Conservation (phyloP, 78 protist genomes). For the Pigoraptor vietnamica region DNA sequence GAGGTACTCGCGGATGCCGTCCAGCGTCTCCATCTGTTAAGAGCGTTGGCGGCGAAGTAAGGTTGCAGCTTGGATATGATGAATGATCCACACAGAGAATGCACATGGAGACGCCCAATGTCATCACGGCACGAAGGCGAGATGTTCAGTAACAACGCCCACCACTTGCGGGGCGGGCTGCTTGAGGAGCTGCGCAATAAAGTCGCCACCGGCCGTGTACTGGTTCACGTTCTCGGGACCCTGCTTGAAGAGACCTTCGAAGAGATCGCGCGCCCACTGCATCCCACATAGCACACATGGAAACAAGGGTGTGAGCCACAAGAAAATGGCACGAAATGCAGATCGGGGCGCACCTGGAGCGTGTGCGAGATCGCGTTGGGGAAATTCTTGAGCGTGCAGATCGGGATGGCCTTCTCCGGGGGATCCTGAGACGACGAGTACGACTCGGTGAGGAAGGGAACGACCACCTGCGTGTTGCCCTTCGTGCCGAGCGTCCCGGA, state of each 20-base stretch:
- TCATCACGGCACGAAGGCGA: not conserved
- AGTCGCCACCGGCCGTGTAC: constrained; percentile 60
- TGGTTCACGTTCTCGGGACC: constrained; percentile 63
- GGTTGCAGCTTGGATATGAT: not conserved
- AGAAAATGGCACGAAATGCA: not conserved
- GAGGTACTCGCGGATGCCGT: constrained; percentile 21
- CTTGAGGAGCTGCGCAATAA: constrained; percentile 21
- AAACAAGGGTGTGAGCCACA: not conserved
- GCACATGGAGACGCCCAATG: not conserved
- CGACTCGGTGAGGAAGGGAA: constrained; percentile 94
- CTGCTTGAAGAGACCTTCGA: constrained; percentile 72
- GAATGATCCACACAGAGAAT: not conserved
- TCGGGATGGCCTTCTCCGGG: constrained; percentile 91
- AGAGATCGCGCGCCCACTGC: constrained; percentile 92
- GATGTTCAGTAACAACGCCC: not conserved
- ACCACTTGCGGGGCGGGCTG: constrained; percentile 23
- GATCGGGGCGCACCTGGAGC: not conserved
- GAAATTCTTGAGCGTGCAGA: constrained; percentile 96
- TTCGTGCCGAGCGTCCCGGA: constrained; percentile 97
- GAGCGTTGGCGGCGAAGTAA: not conserved
- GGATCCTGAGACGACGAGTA: constrained; percentile 92
- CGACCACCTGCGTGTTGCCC: constrained; percentile 89
- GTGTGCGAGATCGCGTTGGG: constrained; percentile 93
- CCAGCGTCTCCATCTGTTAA: constrained; percentile 39
- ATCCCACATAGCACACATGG: not conserved